Base-by-base conservation (phyloP, 345 rosid species). In the Citrus medica region DNA sequence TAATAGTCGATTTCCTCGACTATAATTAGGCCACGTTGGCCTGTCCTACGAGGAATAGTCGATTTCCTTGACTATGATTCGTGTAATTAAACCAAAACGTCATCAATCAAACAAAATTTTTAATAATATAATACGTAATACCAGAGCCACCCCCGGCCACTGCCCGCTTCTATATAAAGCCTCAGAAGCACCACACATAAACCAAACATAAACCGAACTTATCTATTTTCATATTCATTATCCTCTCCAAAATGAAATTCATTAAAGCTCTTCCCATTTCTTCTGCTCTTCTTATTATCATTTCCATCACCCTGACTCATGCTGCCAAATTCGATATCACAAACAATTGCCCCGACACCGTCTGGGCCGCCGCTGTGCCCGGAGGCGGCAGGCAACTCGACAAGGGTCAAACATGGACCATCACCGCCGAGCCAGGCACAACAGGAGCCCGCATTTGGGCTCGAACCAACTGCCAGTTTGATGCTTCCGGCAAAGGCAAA, bases 361-460 rank as follows among this genome's bases (percentile, higher is more conserved):
- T 88, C 13, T 88, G 91, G 91, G 89, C 91, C 0, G 88, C 89
- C 0, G 86, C 91, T 0, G 78, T 74, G 22, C 91, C 89, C 66
- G 89, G 86, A 0, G 86, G 86, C 19, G 89, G 89, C 21, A 76
- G 12, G 19, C 77, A 67, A n/a, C 87, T 84, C 33, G 61, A 73
- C 38, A 62, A 2, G 12, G 85, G 89, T 16, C 68, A 84, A 27
- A 70, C 78, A 32, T 86, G 89, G 87, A 24, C 10, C 33, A 56
- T 86, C 33, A 5, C 1, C 10, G 75, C 37, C 22, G 60, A 73
- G 27, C 83, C 83, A 61, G 87, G 86, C 25, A 71, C 68, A 2
- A 22, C 28, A 1, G 40, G 21, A 22, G 85, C 83, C 67, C 79
- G 88, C 30, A 74, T 86, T 40, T 86, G 83, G 83, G 80, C 68